Percentiles rank a stretch among this genome's conserved stretches.
Evolutionary conservation across 2,329 filamentous ascomycete species (phyloP).

Genomic region (Chaetomiaceae sp.): DNA sequence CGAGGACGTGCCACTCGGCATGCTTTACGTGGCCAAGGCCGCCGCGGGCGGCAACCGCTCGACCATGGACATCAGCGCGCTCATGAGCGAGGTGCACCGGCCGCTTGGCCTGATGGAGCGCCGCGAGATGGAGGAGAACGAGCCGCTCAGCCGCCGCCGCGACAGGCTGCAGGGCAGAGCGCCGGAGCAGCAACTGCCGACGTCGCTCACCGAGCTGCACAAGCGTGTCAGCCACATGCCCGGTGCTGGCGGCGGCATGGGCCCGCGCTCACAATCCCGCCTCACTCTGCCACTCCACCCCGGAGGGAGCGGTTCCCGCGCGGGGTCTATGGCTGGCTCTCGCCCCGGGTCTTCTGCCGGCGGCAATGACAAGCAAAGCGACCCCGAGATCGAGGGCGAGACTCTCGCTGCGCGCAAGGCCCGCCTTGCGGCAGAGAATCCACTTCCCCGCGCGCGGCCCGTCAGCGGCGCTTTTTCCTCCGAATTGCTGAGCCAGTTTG

Average conservation of each 20-base stretch:
- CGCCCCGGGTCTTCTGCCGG: conserved; percentile 18
- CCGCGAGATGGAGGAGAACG: conserved; percentile 83
- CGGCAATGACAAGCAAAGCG: conserved; percentile 25
- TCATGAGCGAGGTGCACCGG: conserved; percentile 51
- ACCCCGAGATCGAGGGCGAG: conserved; percentile 55
- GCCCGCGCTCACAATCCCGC: conserved; percentile 24
- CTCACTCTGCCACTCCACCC: conserved; percentile 17
- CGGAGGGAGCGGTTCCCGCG: conserved; percentile 8
- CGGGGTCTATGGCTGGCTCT: conserved; percentile 23
- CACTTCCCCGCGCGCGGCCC: conserved; percentile 48
- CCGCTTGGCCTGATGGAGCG: conserved; percentile 73
- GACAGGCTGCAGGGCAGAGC: conserved; percentile 63
- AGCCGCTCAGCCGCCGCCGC: conserved; percentile 73
- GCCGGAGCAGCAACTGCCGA: conserved; percentile 28
- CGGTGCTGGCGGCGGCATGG: conserved; percentile 26
- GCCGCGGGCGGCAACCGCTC: conserved; percentile 36
- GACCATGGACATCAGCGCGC: conserved; percentile 35
- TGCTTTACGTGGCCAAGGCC: conserved; percentile 63
- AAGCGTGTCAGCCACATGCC: conserved; percentile 42
- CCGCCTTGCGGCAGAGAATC: conserved; percentile 52
- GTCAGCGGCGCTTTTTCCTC: conserved; percentile 61
- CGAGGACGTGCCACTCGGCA: conserved; percentile 80
- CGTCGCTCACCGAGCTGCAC: conserved; percentile 26
- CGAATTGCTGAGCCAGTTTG: conserved; percentile 63
- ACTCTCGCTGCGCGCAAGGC: conserved; percentile 61